Evolutionary conservation across 495 filamentous ascomycete genomes (phyloP).

Genomic region (Talaromyces stipitatus): DNA sequence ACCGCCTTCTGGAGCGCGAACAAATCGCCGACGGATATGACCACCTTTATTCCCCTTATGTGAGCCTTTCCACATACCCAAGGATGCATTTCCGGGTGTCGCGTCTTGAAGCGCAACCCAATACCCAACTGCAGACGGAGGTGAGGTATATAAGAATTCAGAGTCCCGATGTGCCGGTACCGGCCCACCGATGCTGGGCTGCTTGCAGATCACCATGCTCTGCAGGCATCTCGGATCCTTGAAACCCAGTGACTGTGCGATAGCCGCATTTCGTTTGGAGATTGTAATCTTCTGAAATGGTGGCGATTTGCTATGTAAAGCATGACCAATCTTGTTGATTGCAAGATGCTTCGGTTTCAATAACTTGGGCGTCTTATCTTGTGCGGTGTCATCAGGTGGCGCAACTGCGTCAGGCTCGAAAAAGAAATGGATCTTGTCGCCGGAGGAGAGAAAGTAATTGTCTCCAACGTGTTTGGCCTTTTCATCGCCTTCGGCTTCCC

Average conservation of each 20-base stretch:
- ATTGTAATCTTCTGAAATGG: constrained; percentile 60
- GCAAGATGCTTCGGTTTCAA: constrained; percentile 69
- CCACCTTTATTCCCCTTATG: constrained; percentile 44
- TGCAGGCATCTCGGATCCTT: constrained; percentile 69
- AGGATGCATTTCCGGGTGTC: constrained; percentile 72
- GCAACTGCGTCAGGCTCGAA: constrained; percentile 71
- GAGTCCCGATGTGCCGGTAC: constrained; percentile 86
- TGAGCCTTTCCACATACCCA: constrained; percentile 76
- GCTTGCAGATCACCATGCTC: constrained; percentile 98
- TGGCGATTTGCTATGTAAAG: constrained; percentile 66
- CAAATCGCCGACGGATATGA: constrained; percentile 63
- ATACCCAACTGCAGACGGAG: constrained; percentile 84
- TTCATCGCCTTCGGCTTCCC: constrained; percentile 42
- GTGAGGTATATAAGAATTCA: constrained; percentile 87
- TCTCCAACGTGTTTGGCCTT: constrained; percentile 69
- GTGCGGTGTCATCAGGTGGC: constrained; percentile 26
- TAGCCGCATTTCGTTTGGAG: constrained; percentile 45
- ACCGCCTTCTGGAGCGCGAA: constrained; percentile 48
- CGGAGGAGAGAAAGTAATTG: constrained; percentile 83
- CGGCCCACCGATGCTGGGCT: constrained; percentile 86
- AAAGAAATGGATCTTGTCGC: constrained; percentile 93
- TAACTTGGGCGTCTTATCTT: constrained; percentile 27
- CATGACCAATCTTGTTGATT: constrained; percentile 97
- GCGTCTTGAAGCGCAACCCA: constrained; percentile 96
- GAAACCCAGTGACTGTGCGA: constrained; percentile 69